These are phyloP conservation scores for Xylaria sp. DNA, from an alignment of 2,329 filamentous ascomycete species.

Conservation along the genomic window DNA sequence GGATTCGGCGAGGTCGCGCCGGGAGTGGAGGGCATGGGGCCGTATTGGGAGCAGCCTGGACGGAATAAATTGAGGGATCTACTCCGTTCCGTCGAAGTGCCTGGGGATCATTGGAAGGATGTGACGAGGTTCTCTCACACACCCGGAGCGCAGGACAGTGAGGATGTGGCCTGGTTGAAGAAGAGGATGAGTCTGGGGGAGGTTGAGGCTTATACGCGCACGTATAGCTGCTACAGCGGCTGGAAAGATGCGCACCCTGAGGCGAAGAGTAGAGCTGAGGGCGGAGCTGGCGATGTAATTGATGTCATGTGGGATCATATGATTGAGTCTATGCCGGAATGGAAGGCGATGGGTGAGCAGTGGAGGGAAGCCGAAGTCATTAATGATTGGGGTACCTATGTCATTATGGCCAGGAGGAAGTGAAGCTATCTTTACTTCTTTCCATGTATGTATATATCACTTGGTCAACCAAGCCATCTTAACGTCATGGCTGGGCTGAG, in stretches of 20 bases:
- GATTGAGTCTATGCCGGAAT: slow-evolving; percentile 63
- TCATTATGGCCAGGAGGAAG: slow-evolving; percentile 66
- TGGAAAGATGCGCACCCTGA: slow-evolving; percentile 69
- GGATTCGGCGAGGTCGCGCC: slow-evolving; percentile 57
- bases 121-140: slow-evolving; percentile 68
- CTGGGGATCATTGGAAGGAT: slow-evolving; percentile 62
- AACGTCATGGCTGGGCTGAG: too few relatives aligned
- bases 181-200: slow-evolving; percentile 66
- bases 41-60: slow-evolving; percentile 72
- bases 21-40: slow-evolving; percentile 62
- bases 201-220: slow-evolving; percentile 70
- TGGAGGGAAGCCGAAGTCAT: slow-evolving; percentile 67
- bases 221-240: slow-evolving; percentile 68
- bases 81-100: slow-evolving; percentile 63
- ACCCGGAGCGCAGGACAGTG: slow-evolving; percentile 57
- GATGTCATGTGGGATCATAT: slow-evolving; percentile 72
- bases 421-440: slow-evolving; percentile 4
- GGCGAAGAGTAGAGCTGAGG: slow-evolving; percentile 60
- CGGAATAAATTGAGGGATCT: slow-evolving; percentile 64
- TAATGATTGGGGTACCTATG: slow-evolving; percentile 70
- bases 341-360: slow-evolving; percentile 58
- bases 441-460: not conserved
- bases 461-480: too few relatives aligned
- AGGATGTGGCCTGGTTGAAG: slow-evolving; percentile 61
- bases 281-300: slow-evolving; percentile 70